Evolutionary conservation across 1,139 yeast genomes (phyloP), one percentile per base, ranked within the genome.

Genomic region (Insectozyma bohioensis): DNA sequence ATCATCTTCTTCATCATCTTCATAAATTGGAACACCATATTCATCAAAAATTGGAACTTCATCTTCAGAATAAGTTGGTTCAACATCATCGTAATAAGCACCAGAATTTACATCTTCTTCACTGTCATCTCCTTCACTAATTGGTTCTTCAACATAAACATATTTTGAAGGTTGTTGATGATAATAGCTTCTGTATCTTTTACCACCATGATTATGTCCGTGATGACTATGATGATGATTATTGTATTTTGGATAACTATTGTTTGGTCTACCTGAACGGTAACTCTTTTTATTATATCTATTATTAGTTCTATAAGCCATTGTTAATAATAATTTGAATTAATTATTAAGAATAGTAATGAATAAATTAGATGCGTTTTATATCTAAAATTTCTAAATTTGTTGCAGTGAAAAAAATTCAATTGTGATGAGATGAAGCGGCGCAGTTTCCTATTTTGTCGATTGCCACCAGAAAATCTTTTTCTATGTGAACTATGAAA

Each of bases 111-210:
- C 52, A 16, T 42, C 47, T 23, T 40, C 42, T 24, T 46, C 53
- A 20, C 45, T 47, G 20, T 45, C 52, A 24, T 56, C 63, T 29
- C 51, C 52, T 30, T 55, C 59, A 32, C 51, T 48, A 30, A 51
- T 63, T 32, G 72, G 72, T 41, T 66, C 72, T 52, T 66, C 72
- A 35, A 66, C 69, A 35, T 51, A 63, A 10, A 60, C 72, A 34
- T 54, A 49, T 31, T 58, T 53, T 18, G 54, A 48, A 11, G 41
- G 36, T 34, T 63, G 67, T 44, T 61, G 65, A 42, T 60, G 61
- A 42, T 56, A 61, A 39, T 63, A 62, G 26, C 54, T 53, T 51
- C 65, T 58, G 43, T 61, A 61, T 12, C 31, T 34, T 16, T 30
- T 24, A 13, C 33, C 31, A 14, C 18, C 14, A n/a, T 25, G 15